Evolutionary conservation across 78 protist genomes (phyloP).

Genomic region (Dictyostelium discoideum): dicty_2.7 NC_007091.3:4396001-4396500

Average conservation of each 20-base stretch:
- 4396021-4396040: constrained; percentile 35
- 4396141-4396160: constrained; percentile 69
- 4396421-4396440: background rate
- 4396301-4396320: too few species aligned
- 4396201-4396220: constrained; percentile 39
- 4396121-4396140: background rate
- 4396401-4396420: too few species aligned
- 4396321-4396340: background rate
- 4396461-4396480: background rate
- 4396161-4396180: constrained; percentile 51
- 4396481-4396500: background rate
- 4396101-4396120: background rate
- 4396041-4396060: constrained; percentile 20
- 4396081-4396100: constrained; percentile 41
- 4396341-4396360: too few species aligned
- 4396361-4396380: too few species aligned
- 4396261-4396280: constrained; percentile 38
- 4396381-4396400: too few species aligned
- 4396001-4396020: background rate
- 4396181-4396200: background rate
- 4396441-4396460: constrained; percentile 31
- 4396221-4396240: constrained; percentile 55
- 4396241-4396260: constrained; percentile 19
- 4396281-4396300: constrained; percentile 6
- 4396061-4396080: constrained; percentile 15